Base-by-base conservation (phyloP, 83 land plant species). In the Thuja plicata region DNA sequence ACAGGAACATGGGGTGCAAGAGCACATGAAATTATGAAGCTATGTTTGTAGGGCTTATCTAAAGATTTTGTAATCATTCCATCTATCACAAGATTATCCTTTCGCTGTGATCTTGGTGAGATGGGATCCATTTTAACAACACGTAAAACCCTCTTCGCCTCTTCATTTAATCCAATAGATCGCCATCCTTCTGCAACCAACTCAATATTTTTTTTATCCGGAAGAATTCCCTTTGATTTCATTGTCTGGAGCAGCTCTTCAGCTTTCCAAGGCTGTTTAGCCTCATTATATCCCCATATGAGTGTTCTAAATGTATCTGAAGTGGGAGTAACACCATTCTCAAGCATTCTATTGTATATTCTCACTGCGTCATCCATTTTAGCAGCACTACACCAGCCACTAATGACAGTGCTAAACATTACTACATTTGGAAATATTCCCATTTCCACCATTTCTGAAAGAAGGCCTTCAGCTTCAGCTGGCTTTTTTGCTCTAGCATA, bases 211-310 rank as follows among this genome's bases (percentile, higher is more conserved):
- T 87, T 92, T 57, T 88, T 88, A 17, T 90, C 92, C 16, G 95
- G 96, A 19, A 30, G 2, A n/a, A 96, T 85, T 38, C 97, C 95
- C 41, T 86, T 87, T 38, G 89, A 90, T 55, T 90, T 87, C 97
- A 96, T 96, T 1, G 85, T 50, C 46, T 92, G 91, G 17, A 97
- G 90, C 41, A 97, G 32, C 77, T 96, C 99, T 88, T 96, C 98
- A 13, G 97, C 95, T 81, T 92, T 94, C 92, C 95, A 91, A 32
- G 99, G 99, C 86, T 92, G 93, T 87, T 93, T 95, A 8, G 92
- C 97, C 90, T 97, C 99, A 37, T 93, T 95, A 52, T 91, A 97
- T 13, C 99, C 99, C 99, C 99, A 97, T 70, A 97, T 92, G 21
- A 97, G 90, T 1, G 99, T 97, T 30, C 94, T 95, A 88, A 92